Evolutionary conservation across 768 basidiomycete species (phyloP).

Genomic region (Suillus clintonianus): DNA sequence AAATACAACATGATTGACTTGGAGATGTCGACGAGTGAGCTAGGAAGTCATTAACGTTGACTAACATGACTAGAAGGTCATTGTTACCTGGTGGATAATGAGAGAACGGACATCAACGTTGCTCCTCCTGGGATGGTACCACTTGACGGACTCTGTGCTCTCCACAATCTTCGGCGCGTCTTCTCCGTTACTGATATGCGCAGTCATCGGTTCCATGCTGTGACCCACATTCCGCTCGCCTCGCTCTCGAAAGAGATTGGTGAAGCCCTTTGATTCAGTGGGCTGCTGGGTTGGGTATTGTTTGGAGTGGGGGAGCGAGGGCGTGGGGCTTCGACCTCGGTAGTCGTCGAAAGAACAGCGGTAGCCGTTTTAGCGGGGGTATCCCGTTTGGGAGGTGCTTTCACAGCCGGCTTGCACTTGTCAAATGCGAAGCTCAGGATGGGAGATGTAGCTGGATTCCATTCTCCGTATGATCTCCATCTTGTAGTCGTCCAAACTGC

Average conservation of each 20-base stretch:
- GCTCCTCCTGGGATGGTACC: constrained; percentile 11
- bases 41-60: constrained; percentile 29
- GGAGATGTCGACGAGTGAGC: constrained; percentile 80
- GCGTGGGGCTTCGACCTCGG: too few species aligned
- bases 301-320: too few species aligned
- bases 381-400: too few species aligned
- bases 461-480: constrained; percentile 94
- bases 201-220: background rate
- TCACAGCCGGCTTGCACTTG: constrained; percentile 84
- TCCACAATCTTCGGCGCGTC: background rate
- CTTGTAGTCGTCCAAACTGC: constrained; percentile 81
- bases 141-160: background rate
- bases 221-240: background rate
- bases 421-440: constrained; percentile 80
- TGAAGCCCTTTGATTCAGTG: background rate
- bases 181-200: background rate
- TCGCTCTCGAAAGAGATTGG: background rate
- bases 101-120: constrained; percentile 42
- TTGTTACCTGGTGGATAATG: too few species aligned
- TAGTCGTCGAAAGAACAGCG: too few species aligned
- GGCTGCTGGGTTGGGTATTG: background rate
- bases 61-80: too few species aligned
- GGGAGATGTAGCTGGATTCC: constrained; percentile 75
- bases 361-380: too few species aligned
- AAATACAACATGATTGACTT: constrained; percentile 81